A percentile compares a stretch with the other conserved stretches of the same genome.
phyloP scores from a whole-genome alignment of 306 rosid genomes.

The Trifolium subterraneum region DNA sequence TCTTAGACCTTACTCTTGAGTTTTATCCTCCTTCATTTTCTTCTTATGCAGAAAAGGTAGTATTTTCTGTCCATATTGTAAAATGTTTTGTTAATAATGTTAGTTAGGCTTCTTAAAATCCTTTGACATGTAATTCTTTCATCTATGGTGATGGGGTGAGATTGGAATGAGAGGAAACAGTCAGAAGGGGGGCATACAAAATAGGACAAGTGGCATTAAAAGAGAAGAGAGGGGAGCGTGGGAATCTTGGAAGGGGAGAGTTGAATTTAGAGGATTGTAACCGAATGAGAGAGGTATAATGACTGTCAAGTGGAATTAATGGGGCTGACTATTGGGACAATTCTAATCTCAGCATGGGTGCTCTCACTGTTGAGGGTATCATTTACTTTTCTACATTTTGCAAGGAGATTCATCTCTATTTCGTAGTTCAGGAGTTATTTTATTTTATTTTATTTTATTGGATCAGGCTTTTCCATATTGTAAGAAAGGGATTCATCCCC shows the following conservation, averaged over 20 bases:
- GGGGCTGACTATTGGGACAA: neutral
- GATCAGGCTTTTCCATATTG: slow-evolving; percentile 8
- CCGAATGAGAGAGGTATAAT: neutral
- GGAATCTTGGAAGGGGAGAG: neutral
- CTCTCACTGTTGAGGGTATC: neutral
- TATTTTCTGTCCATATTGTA: slow-evolving; percentile 17
- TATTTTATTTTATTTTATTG: neutral
- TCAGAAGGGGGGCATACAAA: neutral
- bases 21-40: slow-evolving; percentile 71
- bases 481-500: neutral
- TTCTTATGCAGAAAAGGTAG: slow-evolving; percentile 81
- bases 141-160: too few relatives aligned
- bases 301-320: neutral
- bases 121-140: neutral
- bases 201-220: neutral
- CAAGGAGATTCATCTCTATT: neutral
- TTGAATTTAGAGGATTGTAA: neutral
- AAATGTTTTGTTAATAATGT: slow-evolving; percentile 29
- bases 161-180: neutral
- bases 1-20: slow-evolving; percentile 75
- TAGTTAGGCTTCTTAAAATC: slow-evolving; percentile 28
- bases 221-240: neutral
- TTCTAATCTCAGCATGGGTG: neutral
- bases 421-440: neutral
- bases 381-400: neutral